phyloP scores from a whole-genome alignment of 116 monocot genomes.

The Zostera marina region DNA sequence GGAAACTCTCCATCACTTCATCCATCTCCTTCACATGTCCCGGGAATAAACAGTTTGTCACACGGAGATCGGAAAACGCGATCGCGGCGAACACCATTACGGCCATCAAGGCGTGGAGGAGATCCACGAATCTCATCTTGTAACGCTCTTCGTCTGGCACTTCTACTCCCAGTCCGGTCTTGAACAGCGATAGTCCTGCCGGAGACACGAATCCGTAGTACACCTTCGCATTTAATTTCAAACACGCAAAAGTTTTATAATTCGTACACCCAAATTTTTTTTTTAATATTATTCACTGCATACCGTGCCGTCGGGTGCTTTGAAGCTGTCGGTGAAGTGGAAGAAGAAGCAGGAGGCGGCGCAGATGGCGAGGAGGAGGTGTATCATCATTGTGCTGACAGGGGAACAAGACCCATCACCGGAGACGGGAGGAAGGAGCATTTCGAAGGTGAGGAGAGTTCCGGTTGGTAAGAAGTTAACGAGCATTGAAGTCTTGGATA shows the following conservation, averaged over 20 bases:
- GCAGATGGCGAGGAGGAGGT: slow-evolving; percentile 48
- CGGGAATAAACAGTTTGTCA: slow-evolving; percentile 70
- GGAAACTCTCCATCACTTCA: slow-evolving; percentile 92
- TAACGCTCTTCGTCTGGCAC: slow-evolving; percentile 49
- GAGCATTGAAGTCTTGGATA: slow-evolving; percentile 84
- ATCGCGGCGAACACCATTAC: slow-evolving; percentile 79
- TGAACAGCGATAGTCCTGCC: slow-evolving; percentile 58
- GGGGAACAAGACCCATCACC: slow-evolving; percentile 61
- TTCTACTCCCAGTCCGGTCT: slow-evolving; percentile 53
- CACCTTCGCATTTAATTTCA: slow-evolving; percentile 14
- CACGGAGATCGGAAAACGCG: slow-evolving; percentile 58
- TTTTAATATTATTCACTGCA: too few species aligned
- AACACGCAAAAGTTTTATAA: too few species aligned
- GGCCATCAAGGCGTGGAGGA: slow-evolving; percentile 75
- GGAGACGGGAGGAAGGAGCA: slow-evolving; percentile 73
- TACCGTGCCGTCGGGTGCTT: slow-evolving; percentile 39
- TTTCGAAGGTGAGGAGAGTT: slow-evolving; percentile 85
- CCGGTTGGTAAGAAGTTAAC: slow-evolving; percentile 89
- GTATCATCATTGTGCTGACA: slow-evolving; percentile 57
- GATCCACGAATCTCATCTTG: slow-evolving; percentile 49
- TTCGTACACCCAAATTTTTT: too few species aligned
- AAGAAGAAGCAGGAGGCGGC: slow-evolving; percentile 85
- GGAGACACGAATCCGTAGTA: slow-evolving; percentile 91
- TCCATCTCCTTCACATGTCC: slow-evolving; percentile 71
- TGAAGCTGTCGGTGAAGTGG: slow-evolving; percentile 99